Conservation (phyloP, 2,329 filamentous ascomycete species). For the Ramularia endophylla region DNA sequence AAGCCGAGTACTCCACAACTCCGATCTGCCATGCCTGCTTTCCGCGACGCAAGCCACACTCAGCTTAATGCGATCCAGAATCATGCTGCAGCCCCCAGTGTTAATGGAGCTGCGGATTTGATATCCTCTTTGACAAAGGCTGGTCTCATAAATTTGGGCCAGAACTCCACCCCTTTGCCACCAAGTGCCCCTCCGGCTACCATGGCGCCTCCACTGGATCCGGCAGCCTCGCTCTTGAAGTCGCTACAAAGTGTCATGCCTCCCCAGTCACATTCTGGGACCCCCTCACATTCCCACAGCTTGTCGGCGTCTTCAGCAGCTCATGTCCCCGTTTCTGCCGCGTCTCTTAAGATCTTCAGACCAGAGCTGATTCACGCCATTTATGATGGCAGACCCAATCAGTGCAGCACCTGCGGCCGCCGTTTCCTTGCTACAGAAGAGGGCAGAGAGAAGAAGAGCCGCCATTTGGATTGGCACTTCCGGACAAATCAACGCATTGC, state of each 20-base stretch:
- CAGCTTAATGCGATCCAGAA: conserved; percentile 28
- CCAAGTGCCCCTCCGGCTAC: conserved; percentile 8
- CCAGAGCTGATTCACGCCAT: conserved; percentile 67
- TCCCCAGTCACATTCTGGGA: conserved; percentile 16
- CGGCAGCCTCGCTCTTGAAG: conserved; percentile 20
- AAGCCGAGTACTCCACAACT: conserved; percentile 34
- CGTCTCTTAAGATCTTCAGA: conserved; percentile 47
- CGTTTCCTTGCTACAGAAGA: conserved; percentile 73
- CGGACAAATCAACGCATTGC: conserved; percentile 82
- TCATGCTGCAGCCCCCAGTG: conserved; percentile 20
- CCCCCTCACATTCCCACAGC: conserved; percentile 13
- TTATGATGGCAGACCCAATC: conserved; percentile 76
- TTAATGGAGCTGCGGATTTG: conserved; percentile 22
- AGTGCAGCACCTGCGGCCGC: conserved; percentile 86
- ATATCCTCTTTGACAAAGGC: conserved; percentile 28
- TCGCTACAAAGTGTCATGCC: conserved; percentile 24
- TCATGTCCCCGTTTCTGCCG: conserved; percentile 24
- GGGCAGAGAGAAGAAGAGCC: conserved; percentile 78
- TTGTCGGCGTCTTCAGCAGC: conserved; percentile 3
- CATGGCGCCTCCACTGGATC: conserved; percentile 12
- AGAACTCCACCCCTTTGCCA: conserved; percentile 9
- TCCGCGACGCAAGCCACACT: conserved; percentile 26
- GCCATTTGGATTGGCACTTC: conserved; percentile 98
- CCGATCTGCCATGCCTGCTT: conserved; percentile 26
- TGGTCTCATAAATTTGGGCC: conserved; percentile 18